Evolutionary conservation across 768 basidiomycete genomes (phyloP), one percentile per base, ranked within the genome.

Genomic region (Mrakia hoshinonis): DNA sequence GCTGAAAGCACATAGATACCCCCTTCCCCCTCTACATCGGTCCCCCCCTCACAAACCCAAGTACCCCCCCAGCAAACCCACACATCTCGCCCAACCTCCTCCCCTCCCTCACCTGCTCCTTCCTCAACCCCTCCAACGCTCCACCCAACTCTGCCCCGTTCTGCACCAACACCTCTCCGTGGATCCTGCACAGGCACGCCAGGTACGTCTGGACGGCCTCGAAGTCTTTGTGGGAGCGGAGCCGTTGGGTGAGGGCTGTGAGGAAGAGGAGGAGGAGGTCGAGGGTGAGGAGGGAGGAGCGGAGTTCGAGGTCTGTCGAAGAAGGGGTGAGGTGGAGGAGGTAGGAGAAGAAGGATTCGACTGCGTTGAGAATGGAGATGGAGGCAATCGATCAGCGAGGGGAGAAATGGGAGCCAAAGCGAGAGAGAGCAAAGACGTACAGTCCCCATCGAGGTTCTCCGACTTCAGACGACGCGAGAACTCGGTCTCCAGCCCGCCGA

Each of bases 161-260:
- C 26, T 73, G 77, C 39, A 92, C 82, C 38, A 98, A 81, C 0
- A 87, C 81, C 68, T 98, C 93, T 4, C 88, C 88, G 77, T 98
- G 94, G 65, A 90, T 83, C 22, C 86, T 85, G 51, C 98, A 80
- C 79, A 96, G 92, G 1, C 95, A 88, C 74, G 83, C 87, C 75
- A 92, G 84, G 77, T 94, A 83, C 0, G 93, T 85, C 79, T 98
- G 92, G 4, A 95, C 90, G 15, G 92, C 93, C 79, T 99, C 96
- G 76, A 96, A 98, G 80, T 99, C 96, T 61, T 86, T 85, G 74
- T 87, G 90, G 9, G 89, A 90, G 43, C 79, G 80, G 34, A 98
- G 83, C 4, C 95, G 87, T 68, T 81, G 85, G 13, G 83, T 85
- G 31, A 98, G 82, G 0, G 92, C 89, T 70, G 83, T 81, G 58